phyloP scores from a whole-genome alignment of 345 rosid genomes.

The Populus euphratica region DNA sequence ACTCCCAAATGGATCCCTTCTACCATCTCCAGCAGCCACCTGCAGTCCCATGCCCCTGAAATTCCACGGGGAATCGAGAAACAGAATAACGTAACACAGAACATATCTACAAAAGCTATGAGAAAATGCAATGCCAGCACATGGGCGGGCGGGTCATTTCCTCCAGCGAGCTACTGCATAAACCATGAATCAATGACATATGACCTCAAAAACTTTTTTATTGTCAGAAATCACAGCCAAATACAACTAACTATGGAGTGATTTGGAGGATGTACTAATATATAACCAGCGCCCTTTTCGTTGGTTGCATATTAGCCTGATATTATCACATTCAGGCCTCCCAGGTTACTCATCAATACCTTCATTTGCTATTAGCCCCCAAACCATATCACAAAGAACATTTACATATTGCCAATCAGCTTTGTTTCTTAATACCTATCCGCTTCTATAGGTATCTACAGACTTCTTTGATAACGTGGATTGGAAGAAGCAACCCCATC shows the following conservation, averaged over 20 bases:
- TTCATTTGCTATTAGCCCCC: neutral
- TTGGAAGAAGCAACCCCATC: slow-evolving; percentile 20
- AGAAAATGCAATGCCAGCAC: neutral
- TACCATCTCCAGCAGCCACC: no score
- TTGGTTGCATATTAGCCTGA: neutral
- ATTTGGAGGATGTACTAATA: neutral
- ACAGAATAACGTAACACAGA: neutral
- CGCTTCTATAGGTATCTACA: slow-evolving; percentile 19
- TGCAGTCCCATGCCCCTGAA: no score
- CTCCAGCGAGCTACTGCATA: neutral
- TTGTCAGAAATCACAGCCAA: neutral
- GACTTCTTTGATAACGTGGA: slow-evolving; percentile 46
- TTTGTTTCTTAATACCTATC: neutral
- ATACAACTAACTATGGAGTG: neutral
- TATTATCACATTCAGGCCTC: neutral
- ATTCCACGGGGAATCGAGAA: neutral
- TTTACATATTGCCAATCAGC: neutral
- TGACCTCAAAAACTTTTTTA: neutral
- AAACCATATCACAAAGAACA: neutral
- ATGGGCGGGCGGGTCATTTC: neutral
- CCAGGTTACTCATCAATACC: neutral
- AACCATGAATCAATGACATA: neutral
- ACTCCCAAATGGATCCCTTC: no score
- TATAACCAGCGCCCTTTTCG: neutral
- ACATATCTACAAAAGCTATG: neutral